Base-by-base conservation (phyloP, 176 grass and related monocot species). In the Phoenix roebelenii region DNA sequence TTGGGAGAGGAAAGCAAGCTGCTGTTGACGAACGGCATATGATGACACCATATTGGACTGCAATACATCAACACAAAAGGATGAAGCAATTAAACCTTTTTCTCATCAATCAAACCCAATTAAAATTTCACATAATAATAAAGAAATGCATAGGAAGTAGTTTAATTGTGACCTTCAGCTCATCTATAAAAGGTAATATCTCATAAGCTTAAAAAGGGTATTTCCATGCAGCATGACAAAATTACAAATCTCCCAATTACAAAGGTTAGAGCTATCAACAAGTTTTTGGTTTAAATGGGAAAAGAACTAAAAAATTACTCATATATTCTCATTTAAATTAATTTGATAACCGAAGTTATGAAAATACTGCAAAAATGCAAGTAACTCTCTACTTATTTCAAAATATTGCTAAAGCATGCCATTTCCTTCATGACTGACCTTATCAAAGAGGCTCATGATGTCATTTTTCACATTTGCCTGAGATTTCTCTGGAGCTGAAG, bases 391-490 rank as follows among this genome's bases (percentile, higher is more conserved):
- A 29, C 15, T 25, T 26, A 28, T 28, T 18, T 52, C 25, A 19
- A 16, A 25, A 28, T 18, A 29, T 23, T 52, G 22, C 49, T 52
- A 23, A n/a, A 52, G 15, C 35, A 44, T 44, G 35, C 35, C 35
- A 44, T 44, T 44, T 44, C 35, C 35, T 44, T 44, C 7, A 44
- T 44, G 35, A 66, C 57, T 49, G 67, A 82, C 79, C 79, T 77
- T 82, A 26, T 82, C 79, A 67, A 82, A 82, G 61, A 77, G 79
- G 67, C 73, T 68, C 61, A 82, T 77, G 49, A 82, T 82, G 49
- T 76, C 73, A 76, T 77, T 70, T 72, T 77, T 77, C 10, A 58
- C 16, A 67, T 73, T 67, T 56, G 69, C 66, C 60, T 76, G 48
- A 4, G 60, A 39, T 49, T 67, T 76, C 16, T 19, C 29, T 61